A percentile compares a stretch with the other conserved stretches of the same genome.
phyloP scores from a whole-genome alignment of 1,284 basidiomycete genomes.

The Pseudozyma thailandica region DNA sequence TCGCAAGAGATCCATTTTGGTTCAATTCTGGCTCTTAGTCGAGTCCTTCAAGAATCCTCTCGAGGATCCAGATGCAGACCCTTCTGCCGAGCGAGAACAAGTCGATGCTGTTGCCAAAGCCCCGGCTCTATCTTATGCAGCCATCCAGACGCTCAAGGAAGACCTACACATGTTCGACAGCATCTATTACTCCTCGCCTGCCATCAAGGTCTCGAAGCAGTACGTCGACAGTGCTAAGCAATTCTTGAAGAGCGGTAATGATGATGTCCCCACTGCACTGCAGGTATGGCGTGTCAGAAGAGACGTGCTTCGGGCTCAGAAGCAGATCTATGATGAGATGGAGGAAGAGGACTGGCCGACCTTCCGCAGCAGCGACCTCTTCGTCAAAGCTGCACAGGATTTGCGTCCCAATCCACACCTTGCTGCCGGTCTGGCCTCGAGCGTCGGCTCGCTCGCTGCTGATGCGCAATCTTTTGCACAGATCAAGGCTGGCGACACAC shows the following conservation, averaged over 20 bases:
- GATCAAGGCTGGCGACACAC: background rate
- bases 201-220: conserved; percentile 75
- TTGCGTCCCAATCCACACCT: conserved; percentile 70
- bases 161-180: conserved; percentile 87
- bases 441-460: conserved; percentile 32
- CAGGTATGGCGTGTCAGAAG: conserved; percentile 70
- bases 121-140: conserved; percentile 14
- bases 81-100: conserved; percentile 70
- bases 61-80: conserved; percentile 71
- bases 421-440: conserved; percentile 47
- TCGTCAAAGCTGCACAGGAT: conserved; percentile 86
- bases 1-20: conserved; percentile 80
- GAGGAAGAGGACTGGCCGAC: conserved; percentile 84
- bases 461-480: conserved; percentile 9
- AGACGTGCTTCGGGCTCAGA: conserved; percentile 84
- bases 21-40: conserved; percentile 96
- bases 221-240: conserved; percentile 77
- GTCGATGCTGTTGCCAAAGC: conserved; percentile 21
- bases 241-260: conserved; percentile 71
- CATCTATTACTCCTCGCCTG: conserved; percentile 79
- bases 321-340: conserved; percentile 86
- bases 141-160: conserved; percentile 75
- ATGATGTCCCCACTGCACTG: conserved; percentile 54
- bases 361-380: conserved; percentile 86
- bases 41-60: conserved; percentile 97